phyloP scores from a whole-genome alignment of 805 yeast species.

The Ogataea minuta region DNA sequence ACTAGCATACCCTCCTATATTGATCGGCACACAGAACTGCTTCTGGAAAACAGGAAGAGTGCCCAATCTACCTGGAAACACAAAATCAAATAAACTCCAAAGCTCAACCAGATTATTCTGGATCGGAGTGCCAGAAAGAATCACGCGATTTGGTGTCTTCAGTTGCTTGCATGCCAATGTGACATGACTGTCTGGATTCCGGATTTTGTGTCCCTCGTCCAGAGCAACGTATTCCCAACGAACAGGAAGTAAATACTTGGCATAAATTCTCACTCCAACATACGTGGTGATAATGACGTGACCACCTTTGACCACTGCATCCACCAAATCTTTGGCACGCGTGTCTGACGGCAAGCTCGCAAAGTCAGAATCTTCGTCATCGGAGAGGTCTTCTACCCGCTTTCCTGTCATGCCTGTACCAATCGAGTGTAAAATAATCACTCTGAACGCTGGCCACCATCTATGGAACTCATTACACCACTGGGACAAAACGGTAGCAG shows the following conservation, averaged over 20 bases:
- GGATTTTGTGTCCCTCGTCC: conserved; percentile 95
- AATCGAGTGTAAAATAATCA: conserved; percentile 84
- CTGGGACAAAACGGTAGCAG: conserved; percentile 93
- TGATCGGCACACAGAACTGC: conserved; percentile 90
- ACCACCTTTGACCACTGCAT: conserved; percentile 62
- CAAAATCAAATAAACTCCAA: conserved; percentile 94
- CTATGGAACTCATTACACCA: conserved; percentile 96
- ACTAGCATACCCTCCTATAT: conserved; percentile 97
- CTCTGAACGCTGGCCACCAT: conserved; percentile 97
- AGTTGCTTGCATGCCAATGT: conserved; percentile 82
- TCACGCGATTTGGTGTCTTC: conserved; percentile 80
- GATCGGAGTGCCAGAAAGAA: conserved; percentile 93
- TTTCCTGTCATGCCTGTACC: conserved; percentile 74
- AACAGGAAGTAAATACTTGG: conserved; percentile 62
- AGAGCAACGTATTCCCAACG: conserved; percentile 88
- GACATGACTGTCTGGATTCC: conserved; percentile 90
- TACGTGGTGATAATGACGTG: conserved; percentile 90
- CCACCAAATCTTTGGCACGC: conserved; percentile 43
- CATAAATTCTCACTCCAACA: conserved; percentile 47
- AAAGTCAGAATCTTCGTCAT: conserved; percentile 45
- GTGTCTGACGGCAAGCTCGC: conserved; percentile 30
- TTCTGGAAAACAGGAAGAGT: conserved; percentile 92
- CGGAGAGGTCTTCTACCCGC: conserved; percentile 38
- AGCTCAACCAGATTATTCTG: conserved; percentile 89
- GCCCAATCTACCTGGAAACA: conserved; percentile 91